Base-by-base conservation (phyloP, 768 basidiomycete species). In the Lentinula boryana region DNA sequence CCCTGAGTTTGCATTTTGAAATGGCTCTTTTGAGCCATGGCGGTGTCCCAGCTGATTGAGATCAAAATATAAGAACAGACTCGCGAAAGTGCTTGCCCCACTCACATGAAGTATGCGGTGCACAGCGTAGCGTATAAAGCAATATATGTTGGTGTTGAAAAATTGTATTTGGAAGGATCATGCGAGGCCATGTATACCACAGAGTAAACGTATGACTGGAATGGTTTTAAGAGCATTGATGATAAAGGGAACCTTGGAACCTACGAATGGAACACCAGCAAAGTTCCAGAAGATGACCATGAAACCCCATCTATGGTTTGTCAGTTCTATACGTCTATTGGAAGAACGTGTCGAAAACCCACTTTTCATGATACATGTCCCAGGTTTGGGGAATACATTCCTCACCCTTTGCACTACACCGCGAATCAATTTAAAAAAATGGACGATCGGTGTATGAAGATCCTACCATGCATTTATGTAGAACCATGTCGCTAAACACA, bases 291-390 rank as follows among this genome's bases (percentile, higher is more conserved):
- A 98, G 70, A 97, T 97, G 64, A 98, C 88, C 84, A 98, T 89
- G 80, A 95, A 98, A 33, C 95, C 92, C 91, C 91, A 93, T 68
- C 84, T 86, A 52, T 7, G 23, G 38, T 40, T 23, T 12, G 15
- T 68, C 35, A 55, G 54, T 3, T 27, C 4, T 50, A 5, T 49
- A 58, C 33, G 0, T 23, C 33, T 31, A 5, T 61, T n/a, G 43
- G 27, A 44, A 63, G 18, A 13, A 62, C 23, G 21, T 31, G 56
- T 52, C 33, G 38, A 9, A 32, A 65, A 60, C 79, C 63, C 75
- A 89, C 82, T 99, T 99, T 70, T 99, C 96, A 67, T 96, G 93
- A 78, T 88, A 97, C 93, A 99, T 99, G 68, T 98, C 97, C 96
- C 97, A 98, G 2, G 94, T 95, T 73, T 96, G 93, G 5, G 93